Percentiles rank a stretch among this genome's conserved stretches.
Conservation (phyloP, 129 eudicot genomes). For the Deinandra increscens region DNA sequence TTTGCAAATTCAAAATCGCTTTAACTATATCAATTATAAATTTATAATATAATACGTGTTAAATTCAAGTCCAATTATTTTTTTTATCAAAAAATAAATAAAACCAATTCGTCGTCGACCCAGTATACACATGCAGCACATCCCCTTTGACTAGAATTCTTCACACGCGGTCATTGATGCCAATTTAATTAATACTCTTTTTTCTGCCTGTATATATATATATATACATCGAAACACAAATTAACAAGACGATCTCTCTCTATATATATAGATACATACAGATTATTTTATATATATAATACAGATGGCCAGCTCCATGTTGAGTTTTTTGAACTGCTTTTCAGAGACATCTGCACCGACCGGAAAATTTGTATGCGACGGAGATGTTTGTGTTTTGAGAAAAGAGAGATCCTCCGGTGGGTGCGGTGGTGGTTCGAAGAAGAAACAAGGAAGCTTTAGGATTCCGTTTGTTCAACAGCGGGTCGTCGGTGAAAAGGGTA, state of each 20-base stretch:
- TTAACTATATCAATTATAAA: no score
- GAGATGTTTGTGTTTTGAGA: conserved; percentile 41
- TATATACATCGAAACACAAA: not conserved
- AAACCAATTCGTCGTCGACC: not conserved
- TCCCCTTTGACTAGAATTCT: conserved; percentile 34
- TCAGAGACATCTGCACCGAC: conserved; percentile 31
- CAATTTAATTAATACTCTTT: not conserved
- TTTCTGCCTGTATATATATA: not conserved
- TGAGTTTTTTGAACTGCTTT: conserved; percentile 31
- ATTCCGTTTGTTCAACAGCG: conserved; percentile 30
- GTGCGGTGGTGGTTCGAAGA: conserved; percentile 14
- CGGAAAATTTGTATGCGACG: conserved; percentile 32
- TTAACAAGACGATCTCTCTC: no score
- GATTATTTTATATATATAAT: not conserved
- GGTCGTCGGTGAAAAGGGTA: conserved; percentile 15
- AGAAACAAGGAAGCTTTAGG: conserved; percentile 33
- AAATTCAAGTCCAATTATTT: not conserved
- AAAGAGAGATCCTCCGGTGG: conserved; percentile 17
- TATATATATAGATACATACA: conserved; percentile 18
- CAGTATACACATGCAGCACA: conserved; percentile 24
- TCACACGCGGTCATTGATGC: conserved; percentile 16
- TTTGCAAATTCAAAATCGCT: no score
- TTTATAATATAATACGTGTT: no score
- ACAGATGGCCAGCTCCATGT: conserved; percentile 33
- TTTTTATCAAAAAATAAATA: not conserved